Evolutionary conservation across 345 rosid genomes (phyloP), one percentile per base, ranked within the genome.

Genomic region (Salix udensis): DNA sequence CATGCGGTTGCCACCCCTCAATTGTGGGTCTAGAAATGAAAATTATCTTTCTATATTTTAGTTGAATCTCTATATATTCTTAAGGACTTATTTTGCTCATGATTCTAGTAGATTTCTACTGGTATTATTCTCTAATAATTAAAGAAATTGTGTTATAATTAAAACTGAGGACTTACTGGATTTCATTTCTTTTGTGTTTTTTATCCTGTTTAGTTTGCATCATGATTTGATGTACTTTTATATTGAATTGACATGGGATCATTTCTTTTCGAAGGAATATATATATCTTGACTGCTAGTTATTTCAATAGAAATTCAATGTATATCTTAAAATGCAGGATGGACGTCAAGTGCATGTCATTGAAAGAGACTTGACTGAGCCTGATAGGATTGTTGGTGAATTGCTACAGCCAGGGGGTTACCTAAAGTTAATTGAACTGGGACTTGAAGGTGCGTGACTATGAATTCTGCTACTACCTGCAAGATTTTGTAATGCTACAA

Each of bases 401-500:
- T 30, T 76, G 44, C 74, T 76, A 28, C 79, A 76, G 31, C 79
- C 79, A 5, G 79, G 79, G 15, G 79, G 79, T 40, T 76, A 68
- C 61, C 48, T 76, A 11, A 76, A 69, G 61, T 69, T 76, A 44
- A 30, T 76, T 31, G 79, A 76, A 76, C 69, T 76, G n/a, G 79
- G 79, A 13, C 79, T 76, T 21, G 62, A 76, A 44, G 79, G 79
- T 76, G 61, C 42, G 53, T 69, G 31, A 40, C 10, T 1, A 30
- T 72, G 28, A 30, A 9, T 23, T 58, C 24, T 36, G 24, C 10
- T 52, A 52, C 18, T 31, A 30, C 4, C 19, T 66, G 67, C 34
- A n/a, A 34, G n/a, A 26, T 6, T 67, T 40, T 70, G 18, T 2
- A 31, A 76, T 36, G 19, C 60, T 31, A 36, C 46, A 13, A 39